Evolutionary conservation across 2,329 filamentous ascomycete species (phyloP), one percentile per base, ranked within the genome.

Genomic region (Stemphylium vesicarium): DNA sequence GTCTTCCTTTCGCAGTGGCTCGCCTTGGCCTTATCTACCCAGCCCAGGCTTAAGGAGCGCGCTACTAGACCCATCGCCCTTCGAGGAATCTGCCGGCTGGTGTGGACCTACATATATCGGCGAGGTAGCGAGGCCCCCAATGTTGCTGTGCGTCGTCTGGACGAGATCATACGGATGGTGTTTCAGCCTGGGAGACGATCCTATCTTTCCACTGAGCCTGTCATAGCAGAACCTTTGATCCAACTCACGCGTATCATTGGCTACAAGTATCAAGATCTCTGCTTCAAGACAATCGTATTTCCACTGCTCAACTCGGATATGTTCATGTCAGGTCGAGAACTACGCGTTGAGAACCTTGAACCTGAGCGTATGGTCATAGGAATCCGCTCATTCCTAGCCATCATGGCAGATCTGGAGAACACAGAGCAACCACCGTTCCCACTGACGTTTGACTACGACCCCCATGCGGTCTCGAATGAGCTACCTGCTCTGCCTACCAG

Each of bases 341-440:
- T 95, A 37, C 92, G 87, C 70, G 90, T 97, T 24, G 95, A 98
- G 70, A 91, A 96, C 69, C 83, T 99, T 58, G 95, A 99, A 59
- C 95, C 96, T 0, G 96, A 99, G 71, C 89, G 91, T 66, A 96
- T 97, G 78, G 94, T 98, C n/a, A 90, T 99, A 64, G 95, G 93
- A 2, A 99, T 99, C 59, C 86, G 92, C 59, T 91, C 95, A 3
- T 99, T 98, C 72, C 82, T 99, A 24, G 91, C 90, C 29, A 92
- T 98, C 63, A 94, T 99, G 86, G 85, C 90, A 0, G 95, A 99
- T 73, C 81, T 98, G 22, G 95, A 99, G 74, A 94, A 89, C 60
- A 88, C 89, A 22, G 89, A 93, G 43, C 84, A 87, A 59, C 95
- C 95, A 2, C 90, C 92, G 0, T 97, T 98, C 63, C 95, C 95